Percentiles rank a stretch among this genome's conserved stretches.
Evolutionary conservation across 1,139 yeast genomes (phyloP).

Genomic region (Geotrichum macrosporum): DNA sequence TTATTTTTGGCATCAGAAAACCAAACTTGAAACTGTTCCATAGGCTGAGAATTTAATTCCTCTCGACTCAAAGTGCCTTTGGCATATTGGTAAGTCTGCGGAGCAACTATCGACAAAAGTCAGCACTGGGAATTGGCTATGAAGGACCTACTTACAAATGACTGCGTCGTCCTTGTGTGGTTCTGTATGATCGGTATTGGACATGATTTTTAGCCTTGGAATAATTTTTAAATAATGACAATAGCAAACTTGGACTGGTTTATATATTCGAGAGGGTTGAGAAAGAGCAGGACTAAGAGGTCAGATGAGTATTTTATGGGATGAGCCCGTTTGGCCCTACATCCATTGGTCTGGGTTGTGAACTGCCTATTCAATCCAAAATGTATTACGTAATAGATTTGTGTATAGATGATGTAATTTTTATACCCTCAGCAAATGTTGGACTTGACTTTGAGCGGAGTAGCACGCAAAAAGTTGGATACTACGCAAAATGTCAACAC

Average conservation of each 20-base stretch:
- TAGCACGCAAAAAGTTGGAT: neutral
- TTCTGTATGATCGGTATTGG: conserved; percentile 1
- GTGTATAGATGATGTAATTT: too few species aligned
- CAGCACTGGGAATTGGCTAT: neutral
- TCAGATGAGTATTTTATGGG: too few species aligned
- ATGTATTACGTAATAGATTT: too few species aligned
- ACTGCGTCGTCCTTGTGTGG: conserved; percentile 20
- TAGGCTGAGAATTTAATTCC: conserved; percentile 58
- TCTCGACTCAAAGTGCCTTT: conserved; percentile 56
- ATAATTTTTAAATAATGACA: neutral
- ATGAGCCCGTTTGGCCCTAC: too few species aligned
- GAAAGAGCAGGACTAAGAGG: too few species aligned
- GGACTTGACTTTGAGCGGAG: too few species aligned
- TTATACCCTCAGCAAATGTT: too few species aligned
- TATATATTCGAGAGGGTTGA: too few species aligned
- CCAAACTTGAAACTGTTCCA: conserved; percentile 77
- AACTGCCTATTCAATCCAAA: too few species aligned
- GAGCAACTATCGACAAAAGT: conserved; percentile 51
- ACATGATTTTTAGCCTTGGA: too few species aligned
- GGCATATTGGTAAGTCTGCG: conserved; percentile 83
- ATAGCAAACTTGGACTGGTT: neutral
- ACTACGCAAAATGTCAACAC: conserved; percentile 2
- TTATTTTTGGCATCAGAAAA: conserved; percentile 67
- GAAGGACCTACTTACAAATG: conserved; percentile 15
- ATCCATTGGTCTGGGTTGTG: too few species aligned